Conservation (phyloP, 139 green algal genomes). For the Eudorina sp. region DNA sequence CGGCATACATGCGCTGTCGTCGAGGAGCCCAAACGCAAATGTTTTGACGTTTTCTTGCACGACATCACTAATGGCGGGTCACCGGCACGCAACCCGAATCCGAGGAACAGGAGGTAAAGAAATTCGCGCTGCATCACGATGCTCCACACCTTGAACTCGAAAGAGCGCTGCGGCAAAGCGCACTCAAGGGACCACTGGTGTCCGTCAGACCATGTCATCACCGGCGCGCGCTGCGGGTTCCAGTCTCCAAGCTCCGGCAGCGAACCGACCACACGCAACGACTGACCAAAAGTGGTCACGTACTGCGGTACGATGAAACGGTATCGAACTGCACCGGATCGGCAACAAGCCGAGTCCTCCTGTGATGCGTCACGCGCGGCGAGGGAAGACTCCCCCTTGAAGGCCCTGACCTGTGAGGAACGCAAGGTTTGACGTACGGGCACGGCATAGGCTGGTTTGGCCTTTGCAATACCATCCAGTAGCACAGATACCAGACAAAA, state of each 20-base stretch:
- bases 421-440: too few relatives aligned
- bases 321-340: not conserved
- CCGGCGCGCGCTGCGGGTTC: not conserved
- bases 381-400: not conserved
- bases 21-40: not conserved
- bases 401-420: not conserved
- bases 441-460: too few relatives aligned
- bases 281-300: slow-evolving; percentile 5
- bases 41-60: not conserved
- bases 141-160: slow-evolving; percentile 47
- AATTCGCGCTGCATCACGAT: too few relatives aligned
- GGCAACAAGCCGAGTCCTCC: not conserved
- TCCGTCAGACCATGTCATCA: slow-evolving; percentile 18
- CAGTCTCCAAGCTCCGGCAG: slow-evolving; percentile 15
- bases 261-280: slow-evolving; percentile 20
- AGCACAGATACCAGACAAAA: too few relatives aligned
- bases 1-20: not conserved
- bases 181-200: slow-evolving; percentile 34
- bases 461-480: too few relatives aligned
- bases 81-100: too few relatives aligned
- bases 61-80: too few relatives aligned
- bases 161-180: not conserved
- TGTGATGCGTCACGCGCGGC: not conserved
- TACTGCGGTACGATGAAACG: slow-evolving; percentile 38
- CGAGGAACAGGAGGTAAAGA: too few relatives aligned